These are phyloP conservation scores for Xylariaceae sp. DNA, from an alignment of 2,329 filamentous ascomycete genomes.

Conservation along the genomic window DNA sequence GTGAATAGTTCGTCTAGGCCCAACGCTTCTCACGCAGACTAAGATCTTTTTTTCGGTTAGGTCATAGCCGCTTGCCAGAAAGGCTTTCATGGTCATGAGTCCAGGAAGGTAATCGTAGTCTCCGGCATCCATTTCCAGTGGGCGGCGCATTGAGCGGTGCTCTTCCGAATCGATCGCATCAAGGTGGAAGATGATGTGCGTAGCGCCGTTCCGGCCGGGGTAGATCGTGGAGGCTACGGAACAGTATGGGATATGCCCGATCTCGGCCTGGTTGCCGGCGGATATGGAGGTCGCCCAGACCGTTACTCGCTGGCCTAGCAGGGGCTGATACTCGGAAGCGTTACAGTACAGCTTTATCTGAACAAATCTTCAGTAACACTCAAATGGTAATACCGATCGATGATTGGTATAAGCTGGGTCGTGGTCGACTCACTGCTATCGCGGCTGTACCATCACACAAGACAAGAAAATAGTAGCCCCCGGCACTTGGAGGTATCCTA, in stretches of 20 bases:
- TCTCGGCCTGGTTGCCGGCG: conserved; percentile 36
- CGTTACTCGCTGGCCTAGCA: conserved; percentile 49
- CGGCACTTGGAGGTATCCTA: conserved; percentile 38
- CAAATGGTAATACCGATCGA: no score
- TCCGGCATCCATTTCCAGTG: conserved; percentile 37
- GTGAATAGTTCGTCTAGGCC: conserved; percentile 43
- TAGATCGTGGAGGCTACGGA: conserved; percentile 51
- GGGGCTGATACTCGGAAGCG: conserved; percentile 36
- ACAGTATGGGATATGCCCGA: conserved; percentile 35
- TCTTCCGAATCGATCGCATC: conserved; percentile 36
- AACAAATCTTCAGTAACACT: conserved; percentile 1
- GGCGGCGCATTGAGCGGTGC: conserved; percentile 39
- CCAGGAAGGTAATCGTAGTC: conserved; percentile 33
- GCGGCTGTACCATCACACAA: conserved; percentile 52
- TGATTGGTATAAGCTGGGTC: neutral
- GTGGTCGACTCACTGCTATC: conserved; percentile 40
- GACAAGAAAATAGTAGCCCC: conserved; percentile 47
- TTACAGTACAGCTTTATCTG: conserved; percentile 48
- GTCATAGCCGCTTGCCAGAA: conserved; percentile 50
- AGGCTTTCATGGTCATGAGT: conserved; percentile 53
- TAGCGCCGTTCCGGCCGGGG: conserved; percentile 48
- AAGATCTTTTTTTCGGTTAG: conserved; percentile 45
- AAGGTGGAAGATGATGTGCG: conserved; percentile 49
- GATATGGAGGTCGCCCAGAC: conserved; percentile 53
- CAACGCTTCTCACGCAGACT: conserved; percentile 53